Percentiles rank a stretch among this genome's conserved stretches.
These are phyloP conservation scores for Kluyveromyces starmeri DNA, from an alignment of 805 yeast species.

Conservation along the genomic window DNA sequence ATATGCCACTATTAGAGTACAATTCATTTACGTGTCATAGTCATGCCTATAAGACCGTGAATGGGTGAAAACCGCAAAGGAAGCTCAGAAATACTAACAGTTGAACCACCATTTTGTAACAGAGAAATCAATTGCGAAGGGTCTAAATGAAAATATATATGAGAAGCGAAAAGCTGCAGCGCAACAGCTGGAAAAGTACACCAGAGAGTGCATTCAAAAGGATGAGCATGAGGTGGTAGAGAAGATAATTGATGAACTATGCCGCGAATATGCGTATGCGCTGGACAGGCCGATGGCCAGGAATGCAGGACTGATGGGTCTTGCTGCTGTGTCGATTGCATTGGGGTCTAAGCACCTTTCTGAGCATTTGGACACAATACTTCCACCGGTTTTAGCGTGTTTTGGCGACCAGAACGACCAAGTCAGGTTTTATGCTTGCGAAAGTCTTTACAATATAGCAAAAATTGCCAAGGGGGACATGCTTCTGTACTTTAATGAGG, in stretches of 20 bases:
- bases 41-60: too few relatives aligned
- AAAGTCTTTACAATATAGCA: constrained; percentile 88
- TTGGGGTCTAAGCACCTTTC: constrained; percentile 80
- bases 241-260: constrained; percentile 59
- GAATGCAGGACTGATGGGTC: constrained; percentile 91
- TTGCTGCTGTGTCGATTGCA: constrained; percentile 94
- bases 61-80: too few relatives aligned
- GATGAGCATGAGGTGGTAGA: constrained; percentile 31
- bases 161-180: constrained; percentile 77
- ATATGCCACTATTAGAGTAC: too few relatives aligned
- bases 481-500: constrained; percentile 82
- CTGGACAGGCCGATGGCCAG: constrained; percentile 80
- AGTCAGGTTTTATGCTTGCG: constrained; percentile 95
- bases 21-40: too few relatives aligned
- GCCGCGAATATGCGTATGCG: constrained; percentile 71
- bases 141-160: constrained; percentile 63
- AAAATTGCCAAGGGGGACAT: constrained; percentile 96
- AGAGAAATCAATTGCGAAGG: constrained; percentile 60
- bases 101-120: too few relatives aligned
- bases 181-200: constrained; percentile 64
- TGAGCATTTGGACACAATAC: constrained; percentile 68
- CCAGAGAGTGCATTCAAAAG: constrained; percentile 45
- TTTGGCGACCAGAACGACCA: constrained; percentile 97
- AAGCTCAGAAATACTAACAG: too few relatives aligned
- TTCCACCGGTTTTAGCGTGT: constrained; percentile 90